These are phyloP conservation scores for Cyclotella baltica DNA, from an alignment of 108 stramenopile species.

Conservation along the genomic window DNA sequence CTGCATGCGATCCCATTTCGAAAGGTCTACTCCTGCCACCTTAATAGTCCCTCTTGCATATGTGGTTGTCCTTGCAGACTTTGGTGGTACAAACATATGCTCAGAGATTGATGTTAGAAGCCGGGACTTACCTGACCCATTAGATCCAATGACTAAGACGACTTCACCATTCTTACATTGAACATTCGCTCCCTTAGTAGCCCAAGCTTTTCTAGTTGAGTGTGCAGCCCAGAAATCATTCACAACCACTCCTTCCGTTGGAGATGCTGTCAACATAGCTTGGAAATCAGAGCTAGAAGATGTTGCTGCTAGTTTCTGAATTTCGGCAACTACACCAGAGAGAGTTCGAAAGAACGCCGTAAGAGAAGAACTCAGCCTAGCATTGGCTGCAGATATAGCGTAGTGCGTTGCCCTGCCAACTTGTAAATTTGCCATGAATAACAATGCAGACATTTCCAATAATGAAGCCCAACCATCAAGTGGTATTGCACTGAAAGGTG, in stretches of 20 bases:
- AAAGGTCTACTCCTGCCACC: slow-evolving; percentile 72
- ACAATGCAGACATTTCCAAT: slow-evolving; percentile 63
- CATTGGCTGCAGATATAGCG: slow-evolving; percentile 40
- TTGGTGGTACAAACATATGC: slow-evolving; percentile 69
- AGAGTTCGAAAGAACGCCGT: slow-evolving; percentile 59
- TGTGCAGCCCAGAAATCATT: slow-evolving; percentile 83
- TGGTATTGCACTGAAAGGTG: slow-evolving; percentile 18
- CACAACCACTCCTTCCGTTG: slow-evolving; percentile 73
- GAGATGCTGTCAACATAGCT: slow-evolving; percentile 69
- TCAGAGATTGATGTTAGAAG: slow-evolving; percentile 85
- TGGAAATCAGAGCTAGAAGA: slow-evolving; percentile 51
- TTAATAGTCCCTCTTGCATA: slow-evolving; percentile 72
- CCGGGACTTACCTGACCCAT: slow-evolving; percentile 78
- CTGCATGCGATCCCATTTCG: slow-evolving; percentile 78
- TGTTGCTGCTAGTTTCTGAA: slow-evolving; percentile 42
- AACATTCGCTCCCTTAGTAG: slow-evolving; percentile 80
- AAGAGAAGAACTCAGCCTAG: slow-evolving; percentile 31
- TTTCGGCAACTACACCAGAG: slow-evolving; percentile 52
- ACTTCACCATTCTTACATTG: slow-evolving; percentile 79
- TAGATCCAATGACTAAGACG: slow-evolving; percentile 76
- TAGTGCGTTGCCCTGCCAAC: slow-evolving; percentile 49
- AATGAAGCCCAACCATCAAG: slow-evolving; percentile 60
- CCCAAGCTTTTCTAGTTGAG: slow-evolving; percentile 60
- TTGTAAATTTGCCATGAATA: slow-evolving; percentile 56
- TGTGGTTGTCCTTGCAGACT: slow-evolving; percentile 64